Percentiles rank a stretch among this genome's conserved stretches.
Evolutionary conservation across 352 stramenopile species (phyloP).

Genomic region (Phytophthora kernoviae): DNA sequence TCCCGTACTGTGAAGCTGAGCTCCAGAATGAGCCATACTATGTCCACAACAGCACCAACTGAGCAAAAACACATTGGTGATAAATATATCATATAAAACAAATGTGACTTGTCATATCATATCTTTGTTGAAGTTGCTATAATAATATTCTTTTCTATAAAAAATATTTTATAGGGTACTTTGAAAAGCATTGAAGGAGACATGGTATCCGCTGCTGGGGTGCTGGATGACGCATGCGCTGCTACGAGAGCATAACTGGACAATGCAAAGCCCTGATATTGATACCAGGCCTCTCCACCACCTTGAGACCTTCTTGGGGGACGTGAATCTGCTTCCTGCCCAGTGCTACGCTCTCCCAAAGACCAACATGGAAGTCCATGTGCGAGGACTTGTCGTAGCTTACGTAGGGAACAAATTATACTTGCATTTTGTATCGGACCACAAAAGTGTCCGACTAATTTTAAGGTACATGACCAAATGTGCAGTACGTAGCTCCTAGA

Average conservation of each 20-base stretch:
- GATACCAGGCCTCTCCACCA: background rate
- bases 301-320: slow-evolving; percentile 30
- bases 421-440: slow-evolving; percentile 48
- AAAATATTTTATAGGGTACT: too few species aligned
- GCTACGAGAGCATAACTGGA: slow-evolving; percentile 32
- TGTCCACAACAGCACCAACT: slow-evolving; percentile 17
- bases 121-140: background rate
- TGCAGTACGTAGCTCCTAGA: too few species aligned
- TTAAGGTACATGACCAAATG: slow-evolving; percentile 47
- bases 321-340: slow-evolving; percentile 42
- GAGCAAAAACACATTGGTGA: background rate
- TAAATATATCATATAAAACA: too few species aligned
- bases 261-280: background rate
- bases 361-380: slow-evolving; percentile 24
- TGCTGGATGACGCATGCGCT: slow-evolving; percentile 46
- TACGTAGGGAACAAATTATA: slow-evolving; percentile 47
- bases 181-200: background rate
- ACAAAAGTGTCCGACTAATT: slow-evolving; percentile 31
- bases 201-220: slow-evolving; percentile 28
- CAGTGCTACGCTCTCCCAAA: slow-evolving; percentile 18
- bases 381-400: slow-evolving; percentile 39
- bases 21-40: slow-evolving; percentile 18
- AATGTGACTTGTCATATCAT: background rate
- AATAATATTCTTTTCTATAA: background rate
- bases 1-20: slow-evolving; percentile 18